phyloP scores from a whole-genome alignment of 495 filamentous ascomycete species.

The Aspergillus sparsus region DNA sequence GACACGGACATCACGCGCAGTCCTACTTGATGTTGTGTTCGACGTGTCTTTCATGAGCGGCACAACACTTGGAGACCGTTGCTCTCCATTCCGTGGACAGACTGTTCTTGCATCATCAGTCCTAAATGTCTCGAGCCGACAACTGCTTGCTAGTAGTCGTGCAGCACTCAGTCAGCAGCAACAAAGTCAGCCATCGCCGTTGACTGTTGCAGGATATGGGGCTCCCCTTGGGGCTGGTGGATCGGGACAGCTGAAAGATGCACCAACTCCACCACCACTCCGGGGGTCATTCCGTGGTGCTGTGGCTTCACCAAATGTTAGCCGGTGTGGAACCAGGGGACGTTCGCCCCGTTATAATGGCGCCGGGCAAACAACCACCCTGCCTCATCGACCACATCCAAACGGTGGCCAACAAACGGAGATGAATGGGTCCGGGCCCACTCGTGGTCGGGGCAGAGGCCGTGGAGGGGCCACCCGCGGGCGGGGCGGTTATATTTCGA shows the following conservation, averaged over 20 bases:
- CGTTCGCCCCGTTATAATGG: slow-evolving; percentile 39
- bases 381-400: slow-evolving; percentile 41
- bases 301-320: slow-evolving; percentile 39
- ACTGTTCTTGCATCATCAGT: slow-evolving; percentile 82
- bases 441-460: slow-evolving; percentile 29
- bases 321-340: slow-evolving; percentile 29
- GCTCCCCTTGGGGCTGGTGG: slow-evolving; percentile 54
- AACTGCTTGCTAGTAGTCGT: slow-evolving; percentile 74
- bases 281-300: slow-evolving; percentile 73
- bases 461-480: slow-evolving; percentile 35
- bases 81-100: slow-evolving; percentile 93
- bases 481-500: slow-evolving; percentile 53
- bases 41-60: slow-evolving; percentile 96
- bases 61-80: slow-evolving; percentile 82
- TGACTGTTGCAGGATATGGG: slow-evolving; percentile 63
- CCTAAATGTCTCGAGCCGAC: slow-evolving; percentile 81
- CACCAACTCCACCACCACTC: slow-evolving; percentile 66
- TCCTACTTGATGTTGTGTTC: slow-evolving; percentile 88
- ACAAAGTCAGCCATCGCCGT: slow-evolving; percentile 50
- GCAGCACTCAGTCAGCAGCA: slow-evolving; percentile 63
- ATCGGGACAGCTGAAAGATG: slow-evolving; percentile 69
- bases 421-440: slow-evolving; percentile 26
- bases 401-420: slow-evolving; percentile 29
- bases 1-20: slow-evolving; percentile 76
- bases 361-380: slow-evolving; percentile 34